These are phyloP conservation scores for Schrenkiella parvula DNA, from an alignment of 345 rosid genomes.

Conservation along the genomic window DNA sequence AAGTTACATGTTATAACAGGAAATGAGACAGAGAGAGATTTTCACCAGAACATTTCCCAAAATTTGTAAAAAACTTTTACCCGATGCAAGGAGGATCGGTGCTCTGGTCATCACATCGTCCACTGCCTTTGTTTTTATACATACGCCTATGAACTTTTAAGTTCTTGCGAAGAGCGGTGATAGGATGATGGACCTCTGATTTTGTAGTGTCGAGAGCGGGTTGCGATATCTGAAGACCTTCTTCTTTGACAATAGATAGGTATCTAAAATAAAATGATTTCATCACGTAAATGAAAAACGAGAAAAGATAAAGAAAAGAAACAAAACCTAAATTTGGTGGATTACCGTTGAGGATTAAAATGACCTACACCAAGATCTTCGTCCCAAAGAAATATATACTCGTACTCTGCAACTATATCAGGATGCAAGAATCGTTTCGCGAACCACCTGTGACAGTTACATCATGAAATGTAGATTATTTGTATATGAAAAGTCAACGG, in stretches of 20 bases:
- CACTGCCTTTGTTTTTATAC: slow-evolving; percentile 75
- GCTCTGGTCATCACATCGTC: slow-evolving; percentile 63
- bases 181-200: slow-evolving; percentile 70
- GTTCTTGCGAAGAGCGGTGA: slow-evolving; percentile 59
- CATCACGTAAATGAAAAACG: background rate
- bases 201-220: slow-evolving; percentile 84
- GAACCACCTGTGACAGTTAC: slow-evolving; percentile 69
- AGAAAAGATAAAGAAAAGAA: background rate
- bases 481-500: background rate
- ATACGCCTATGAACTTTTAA: slow-evolving; percentile 68
- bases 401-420: slow-evolving; percentile 66
- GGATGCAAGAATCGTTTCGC: slow-evolving; percentile 97
- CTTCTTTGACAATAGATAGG: slow-evolving; percentile 56
- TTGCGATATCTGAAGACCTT: slow-evolving; percentile 90
- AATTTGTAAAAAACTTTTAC: slow-evolving; percentile 31
- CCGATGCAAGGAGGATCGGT: slow-evolving; percentile 89
- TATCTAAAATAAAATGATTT: slow-evolving; percentile 40
- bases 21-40: background rate
- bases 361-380: slow-evolving; percentile 85
- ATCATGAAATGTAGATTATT: background rate
- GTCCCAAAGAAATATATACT: slow-evolving; percentile 91
- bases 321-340: background rate
- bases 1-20: background rate
- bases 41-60: background rate
- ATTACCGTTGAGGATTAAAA: slow-evolving; percentile 66